phyloP scores from a whole-genome alignment of 2,329 filamentous ascomycete genomes.

The Fusarium ambrosium region DNA sequence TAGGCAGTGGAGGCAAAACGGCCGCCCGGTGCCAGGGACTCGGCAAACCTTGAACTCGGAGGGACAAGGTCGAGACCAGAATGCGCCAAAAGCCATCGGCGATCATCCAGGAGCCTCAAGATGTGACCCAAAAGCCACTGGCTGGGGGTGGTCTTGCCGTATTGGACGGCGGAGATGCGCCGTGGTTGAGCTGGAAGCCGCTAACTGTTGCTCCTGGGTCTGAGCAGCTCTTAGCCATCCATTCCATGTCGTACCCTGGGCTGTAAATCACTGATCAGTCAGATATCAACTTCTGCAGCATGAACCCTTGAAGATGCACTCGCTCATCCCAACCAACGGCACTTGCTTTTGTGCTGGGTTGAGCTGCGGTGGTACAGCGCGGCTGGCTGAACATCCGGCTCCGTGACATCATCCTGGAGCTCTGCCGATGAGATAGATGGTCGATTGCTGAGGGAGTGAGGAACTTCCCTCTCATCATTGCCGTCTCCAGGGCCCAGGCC shows the following conservation, averaged over 20 bases:
- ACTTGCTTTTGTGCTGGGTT: slow-evolving; percentile 8
- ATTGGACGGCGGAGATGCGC: slow-evolving; percentile 12
- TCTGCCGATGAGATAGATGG: slow-evolving; percentile 1
- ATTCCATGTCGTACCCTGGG: neutral
- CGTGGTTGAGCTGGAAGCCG: slow-evolving; percentile 2
- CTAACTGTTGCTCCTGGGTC: neutral
- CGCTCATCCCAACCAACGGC: slow-evolving; percentile 10
- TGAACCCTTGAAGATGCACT: slow-evolving; percentile 18
- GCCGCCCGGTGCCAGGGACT: slow-evolving; percentile 22
- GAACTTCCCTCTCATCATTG: slow-evolving; percentile 9
- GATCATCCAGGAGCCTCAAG: slow-evolving; percentile 27
- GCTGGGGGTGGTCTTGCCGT: slow-evolving; percentile 15
- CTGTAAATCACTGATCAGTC: slow-evolving; percentile 7
- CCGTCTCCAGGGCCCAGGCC: slow-evolving; percentile 6
- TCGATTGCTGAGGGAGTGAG: neutral
- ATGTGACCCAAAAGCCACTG: slow-evolving; percentile 21
- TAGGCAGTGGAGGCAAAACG: slow-evolving; percentile 28
- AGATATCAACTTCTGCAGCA: slow-evolving; percentile 25
- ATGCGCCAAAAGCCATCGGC: slow-evolving; percentile 27
- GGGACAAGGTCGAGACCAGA: slow-evolving; percentile 22
- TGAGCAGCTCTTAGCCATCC: slow-evolving; percentile 9
- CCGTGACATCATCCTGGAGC: neutral
- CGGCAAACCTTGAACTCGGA: slow-evolving; percentile 22
- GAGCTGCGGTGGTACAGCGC: neutral
- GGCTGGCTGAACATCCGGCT: neutral